A percentile compares a stretch with the other conserved stretches of the same genome.
These are phyloP conservation scores for Osmanthus fragrans DNA, from an alignment of 257 asterid species.

Conservation along the genomic window DNA sequence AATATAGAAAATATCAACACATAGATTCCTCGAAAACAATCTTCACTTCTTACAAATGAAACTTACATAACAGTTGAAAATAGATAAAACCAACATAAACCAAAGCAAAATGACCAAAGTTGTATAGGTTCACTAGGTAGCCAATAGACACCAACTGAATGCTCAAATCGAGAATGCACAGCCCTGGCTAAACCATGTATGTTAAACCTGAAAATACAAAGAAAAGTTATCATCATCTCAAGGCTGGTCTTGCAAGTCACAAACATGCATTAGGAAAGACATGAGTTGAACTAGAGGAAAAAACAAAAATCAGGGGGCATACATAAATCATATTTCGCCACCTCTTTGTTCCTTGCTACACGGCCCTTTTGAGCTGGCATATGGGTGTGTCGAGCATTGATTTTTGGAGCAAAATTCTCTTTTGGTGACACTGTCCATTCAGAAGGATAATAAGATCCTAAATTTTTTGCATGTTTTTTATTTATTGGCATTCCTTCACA, in stretches of 20 bases:
- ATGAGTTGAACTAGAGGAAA: neutral
- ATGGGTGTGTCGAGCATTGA: constrained; percentile 46
- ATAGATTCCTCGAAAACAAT: too few species aligned
- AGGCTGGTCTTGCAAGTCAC: constrained; percentile 12
- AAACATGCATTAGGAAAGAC: neutral
- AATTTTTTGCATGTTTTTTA: constrained; percentile 13
- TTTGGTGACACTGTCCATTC: constrained; percentile 61
- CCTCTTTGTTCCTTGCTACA: constrained; percentile 45
- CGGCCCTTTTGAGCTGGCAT: constrained; percentile 71
- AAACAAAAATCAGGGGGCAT: too few species aligned
- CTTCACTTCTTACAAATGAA: too few species aligned
- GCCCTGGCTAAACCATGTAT: constrained; percentile 88
- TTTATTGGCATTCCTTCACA: neutral
- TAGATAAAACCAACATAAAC: too few species aligned
- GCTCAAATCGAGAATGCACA: constrained; percentile 94
- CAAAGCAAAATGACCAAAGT: too few species aligned
- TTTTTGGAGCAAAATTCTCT: constrained; percentile 48
- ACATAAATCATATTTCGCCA: neutral
- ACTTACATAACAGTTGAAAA: too few species aligned
- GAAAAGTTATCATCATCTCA: constrained; percentile 17
- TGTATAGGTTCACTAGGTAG: constrained; percentile 78
- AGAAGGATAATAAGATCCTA: constrained; percentile 9
- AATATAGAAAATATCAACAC: too few species aligned
- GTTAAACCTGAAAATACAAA: constrained; percentile 52
- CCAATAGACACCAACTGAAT: constrained; percentile 90